Base-by-base conservation (phyloP, 2,329 filamentous ascomycete genomes). In the Fusarium sp. region DNA sequence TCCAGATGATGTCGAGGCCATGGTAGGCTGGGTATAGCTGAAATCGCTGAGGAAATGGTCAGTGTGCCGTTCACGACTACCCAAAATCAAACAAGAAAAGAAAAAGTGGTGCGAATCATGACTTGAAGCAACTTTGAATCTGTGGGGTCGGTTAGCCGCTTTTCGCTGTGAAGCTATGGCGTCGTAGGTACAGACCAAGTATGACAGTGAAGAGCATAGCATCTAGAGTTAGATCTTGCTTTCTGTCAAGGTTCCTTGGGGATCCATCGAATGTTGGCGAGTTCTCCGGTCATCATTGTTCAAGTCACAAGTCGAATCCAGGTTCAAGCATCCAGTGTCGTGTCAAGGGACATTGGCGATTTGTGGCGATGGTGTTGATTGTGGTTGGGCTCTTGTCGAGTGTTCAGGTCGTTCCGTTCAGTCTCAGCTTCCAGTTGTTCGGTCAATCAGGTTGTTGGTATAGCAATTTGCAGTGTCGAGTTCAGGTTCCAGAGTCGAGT, bases 61-160 rank as follows among this genome's bases (percentile, higher is more conserved):
- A 90, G 88, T 90, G 83, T 87, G 80, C 85, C 86, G 83, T 88
- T 84, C 84, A 83, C 84, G 84, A 86, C 83, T 83, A 79, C 75
- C 74, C 79, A 75, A 78, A 79, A 77, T 72, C 79, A 80, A 74
- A 69, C 72, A 77, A 78, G 76, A 76, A 77, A 68, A 77, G 76
- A 79, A 80, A 78, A 79, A 70, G 10, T 59, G 60, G 75, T 65
- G 63, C 14, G 20, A 59, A 64, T 66, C 70, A 81, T 79, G 83
- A 80, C 81, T 78, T 83, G 82, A 82, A 78, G 87, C 89, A 90
- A 88, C 88, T 90, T 89, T 89, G 88, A 86, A 83, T 84, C 87
- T 90, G 79, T 75, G 70, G 22, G 1, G 5, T 20, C 66, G 64
- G 78, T 82, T 79, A 82, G 79, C 73, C 57, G 67, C 38, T 8